Conservation (phyloP, 1,284 basidiomycete species). For the Porogramme epimiltina region DNA sequence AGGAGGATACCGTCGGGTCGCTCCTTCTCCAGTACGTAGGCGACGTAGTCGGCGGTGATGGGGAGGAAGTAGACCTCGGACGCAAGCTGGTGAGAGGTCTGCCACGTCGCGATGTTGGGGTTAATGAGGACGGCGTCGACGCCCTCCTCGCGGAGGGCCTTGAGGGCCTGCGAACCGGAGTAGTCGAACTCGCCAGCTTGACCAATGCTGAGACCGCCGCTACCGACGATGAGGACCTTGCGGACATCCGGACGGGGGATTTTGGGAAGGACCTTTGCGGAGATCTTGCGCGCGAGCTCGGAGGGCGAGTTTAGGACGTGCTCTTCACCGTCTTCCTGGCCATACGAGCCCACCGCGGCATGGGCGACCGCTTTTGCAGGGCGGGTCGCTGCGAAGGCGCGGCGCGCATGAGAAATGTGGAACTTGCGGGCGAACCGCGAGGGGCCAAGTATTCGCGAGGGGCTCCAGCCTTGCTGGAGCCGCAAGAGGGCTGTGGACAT, state of each 20-base stretch:
- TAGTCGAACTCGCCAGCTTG: slow-evolving; percentile 99
- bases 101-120: slow-evolving; percentile 97
- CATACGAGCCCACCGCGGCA: slow-evolving; percentile 33
- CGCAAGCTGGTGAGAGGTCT: slow-evolving; percentile 95
- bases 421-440: slow-evolving; percentile 29
- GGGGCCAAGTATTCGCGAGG: slow-evolving; percentile 24
- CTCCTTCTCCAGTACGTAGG: slow-evolving; percentile 98
- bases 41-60: slow-evolving; percentile 96
- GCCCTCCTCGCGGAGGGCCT: slow-evolving; percentile 95
- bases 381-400: slow-evolving; percentile 37
- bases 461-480: slow-evolving; percentile 26
- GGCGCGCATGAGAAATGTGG: slow-evolving; percentile 34
- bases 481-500: slow-evolving; percentile 29
- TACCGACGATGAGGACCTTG: slow-evolving; percentile 96
- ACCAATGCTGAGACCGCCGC: slow-evolving; percentile 95
- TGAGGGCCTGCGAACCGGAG: slow-evolving; percentile 98
- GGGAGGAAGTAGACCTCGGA: slow-evolving; percentile 98
- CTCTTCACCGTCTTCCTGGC: slow-evolving; percentile 56
- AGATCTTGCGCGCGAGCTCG: slow-evolving; percentile 88
- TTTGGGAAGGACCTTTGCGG: slow-evolving; percentile 88
- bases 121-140: slow-evolving; percentile 96
- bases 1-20: slow-evolving; percentile 96
- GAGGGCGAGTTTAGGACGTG: slow-evolving; percentile 91
- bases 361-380: slow-evolving; percentile 38
- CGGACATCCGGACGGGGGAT: slow-evolving; percentile 87